These are phyloP conservation scores for Hexamita inflata DNA, from an alignment of 208 protist species.

Conservation along the genomic window DNA sequence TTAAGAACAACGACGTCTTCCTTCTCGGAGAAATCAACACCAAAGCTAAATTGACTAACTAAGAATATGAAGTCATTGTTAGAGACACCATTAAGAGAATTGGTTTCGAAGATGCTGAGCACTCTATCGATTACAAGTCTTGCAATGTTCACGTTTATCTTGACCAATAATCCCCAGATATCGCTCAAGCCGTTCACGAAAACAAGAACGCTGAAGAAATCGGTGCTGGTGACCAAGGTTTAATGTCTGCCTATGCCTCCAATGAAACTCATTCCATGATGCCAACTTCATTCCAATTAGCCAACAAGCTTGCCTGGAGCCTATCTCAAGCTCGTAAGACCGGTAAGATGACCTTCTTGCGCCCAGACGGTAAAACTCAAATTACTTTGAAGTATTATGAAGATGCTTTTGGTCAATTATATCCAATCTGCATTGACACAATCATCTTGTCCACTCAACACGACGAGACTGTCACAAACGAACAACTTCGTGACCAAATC, in stretches of 20 bases:
- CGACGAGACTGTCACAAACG: constrained; percentile 70
- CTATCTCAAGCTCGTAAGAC: constrained; percentile 61
- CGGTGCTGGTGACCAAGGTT: constrained; percentile 94
- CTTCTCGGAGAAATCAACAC: constrained; percentile 98
- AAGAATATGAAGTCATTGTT: constrained; percentile 94
- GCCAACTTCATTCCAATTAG: constrained; percentile 85
- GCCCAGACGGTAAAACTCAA: constrained; percentile 92
- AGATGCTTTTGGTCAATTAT: constrained; percentile 60
- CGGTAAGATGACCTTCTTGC: constrained; percentile 70
- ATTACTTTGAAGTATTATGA: constrained; percentile 93
- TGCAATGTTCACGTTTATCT: background rate
- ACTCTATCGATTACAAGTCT: constrained; percentile 50
- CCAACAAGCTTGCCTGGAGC: constrained; percentile 65
- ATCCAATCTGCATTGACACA: constrained; percentile 81
- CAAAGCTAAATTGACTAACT: constrained; percentile 61
- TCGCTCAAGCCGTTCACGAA: constrained; percentile 87
- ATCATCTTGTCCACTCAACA: constrained; percentile 97
- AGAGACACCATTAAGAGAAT: constrained; percentile 84
- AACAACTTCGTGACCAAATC: constrained; percentile 57
- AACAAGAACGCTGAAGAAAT: constrained; percentile 78
- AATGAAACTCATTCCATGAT: constrained; percentile 91
- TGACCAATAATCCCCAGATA: constrained; percentile 83
- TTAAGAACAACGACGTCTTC: constrained; percentile 94
- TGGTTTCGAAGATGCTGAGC: constrained; percentile 76
- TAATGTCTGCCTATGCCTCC: constrained; percentile 99